These are phyloP conservation scores for Colletotrichum viniferum DNA, from an alignment of 2,329 filamentous ascomycete species.

Conservation along the genomic window DNA sequence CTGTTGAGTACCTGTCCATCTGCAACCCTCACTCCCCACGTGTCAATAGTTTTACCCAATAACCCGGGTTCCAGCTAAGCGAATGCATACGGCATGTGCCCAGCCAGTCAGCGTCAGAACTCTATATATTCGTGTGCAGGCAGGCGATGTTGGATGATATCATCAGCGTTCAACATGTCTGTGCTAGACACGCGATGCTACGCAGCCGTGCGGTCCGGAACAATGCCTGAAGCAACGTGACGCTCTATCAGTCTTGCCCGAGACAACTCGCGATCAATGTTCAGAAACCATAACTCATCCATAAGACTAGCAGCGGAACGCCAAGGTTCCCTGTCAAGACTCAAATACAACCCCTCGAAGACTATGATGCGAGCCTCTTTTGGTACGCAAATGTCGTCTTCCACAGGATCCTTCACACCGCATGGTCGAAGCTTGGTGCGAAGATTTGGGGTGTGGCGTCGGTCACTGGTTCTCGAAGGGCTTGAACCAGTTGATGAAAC, in stretches of 20 bases:
- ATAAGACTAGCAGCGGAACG: background rate
- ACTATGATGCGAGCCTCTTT: background rate
- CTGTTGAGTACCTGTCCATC: background rate
- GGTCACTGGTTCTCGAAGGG: background rate
- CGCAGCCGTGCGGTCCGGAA: background rate
- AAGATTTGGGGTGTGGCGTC: background rate
- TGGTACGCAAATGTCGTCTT: background rate
- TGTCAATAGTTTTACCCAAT: background rate
- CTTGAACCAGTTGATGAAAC: background rate
- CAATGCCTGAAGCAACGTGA: background rate
- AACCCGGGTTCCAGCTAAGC: rapidly evolving
- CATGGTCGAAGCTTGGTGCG: background rate
- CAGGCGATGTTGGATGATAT: background rate
- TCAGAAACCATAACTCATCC: background rate
- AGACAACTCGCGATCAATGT: background rate
- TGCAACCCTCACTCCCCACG: background rate
- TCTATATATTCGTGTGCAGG: background rate
- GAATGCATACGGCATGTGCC: background rate
- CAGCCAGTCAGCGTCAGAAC: background rate
- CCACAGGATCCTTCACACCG: background rate
- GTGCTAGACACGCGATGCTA: background rate
- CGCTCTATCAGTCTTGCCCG: background rate
- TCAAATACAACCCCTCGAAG: background rate
- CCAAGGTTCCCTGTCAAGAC: background rate
- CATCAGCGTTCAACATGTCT: background rate